Base-by-base conservation (phyloP, 2,329 filamentous ascomycete genomes). In the Phialemoniopsis sp. region DNA sequence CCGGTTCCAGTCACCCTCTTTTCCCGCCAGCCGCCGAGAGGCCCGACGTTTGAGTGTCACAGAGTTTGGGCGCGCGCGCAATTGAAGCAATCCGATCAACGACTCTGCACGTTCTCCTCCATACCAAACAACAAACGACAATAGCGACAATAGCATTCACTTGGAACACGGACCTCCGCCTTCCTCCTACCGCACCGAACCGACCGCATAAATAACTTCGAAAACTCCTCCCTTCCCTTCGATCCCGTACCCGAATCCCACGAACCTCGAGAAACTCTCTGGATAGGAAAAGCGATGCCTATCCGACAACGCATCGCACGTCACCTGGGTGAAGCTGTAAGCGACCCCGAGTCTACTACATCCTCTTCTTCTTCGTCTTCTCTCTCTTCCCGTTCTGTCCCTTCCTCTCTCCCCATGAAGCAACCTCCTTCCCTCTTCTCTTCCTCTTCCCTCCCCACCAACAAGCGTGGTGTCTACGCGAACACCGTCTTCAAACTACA, bases 271-370 rank as follows among this genome's bases (percentile, higher is more conserved):
- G 14, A 40, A 44, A n/a, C n/a, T n/a, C 14, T 34, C 13, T 34
- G 29, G 13, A 21, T n/a, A 14, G n/a, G 36, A 19, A 14, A 37
- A 56, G 33, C 34, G 34, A 43, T 57, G 55, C 53, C 55, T 19
- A 54, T 59, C 41, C 48, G 56, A 34, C 55, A 58, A 26, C 44
- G 49, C 19, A 63, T 72, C 57, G 66, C 66, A 38, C 68, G 68
- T 54, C 66, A 67, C 37, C 67, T 72, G 44, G 68, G 68, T 53
- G 68, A 71, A 48, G 62, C 67, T 47, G 66, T 70, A 62, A 53
- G 66, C 46, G 32, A 10, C 10, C 21, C 21, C 21, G 6, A 26
- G 10, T 10, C 34, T 28, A 44, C 44, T 34, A 44, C 45, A 37
- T 46, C 42, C 32, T 34, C 42, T 56, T 43, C 44, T 40, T 41